Evolutionary conservation across 257 asterid species (phyloP).

Genomic region (Striga asiatica): DNA sequence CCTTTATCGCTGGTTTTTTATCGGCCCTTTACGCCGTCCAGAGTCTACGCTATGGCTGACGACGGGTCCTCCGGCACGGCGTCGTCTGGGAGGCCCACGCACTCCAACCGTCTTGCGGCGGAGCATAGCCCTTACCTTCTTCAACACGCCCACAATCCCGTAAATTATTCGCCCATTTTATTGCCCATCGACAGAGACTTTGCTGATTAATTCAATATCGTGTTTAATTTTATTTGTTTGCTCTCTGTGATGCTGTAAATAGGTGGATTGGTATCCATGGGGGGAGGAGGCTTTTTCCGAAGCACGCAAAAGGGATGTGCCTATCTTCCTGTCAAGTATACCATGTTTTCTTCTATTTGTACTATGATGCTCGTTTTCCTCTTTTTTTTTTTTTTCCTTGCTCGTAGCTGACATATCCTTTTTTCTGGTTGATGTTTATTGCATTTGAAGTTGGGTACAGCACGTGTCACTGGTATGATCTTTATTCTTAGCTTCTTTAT

Average conservation of each 20-base stretch:
- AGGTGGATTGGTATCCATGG: constrained; percentile 99
- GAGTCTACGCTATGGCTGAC: constrained; percentile 51
- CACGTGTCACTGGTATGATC: constrained; percentile 91
- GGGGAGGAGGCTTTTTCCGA: constrained; percentile 86
- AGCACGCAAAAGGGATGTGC: constrained; percentile 80
- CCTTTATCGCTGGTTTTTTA: constrained; percentile 24
- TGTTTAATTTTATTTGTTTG: neutral
- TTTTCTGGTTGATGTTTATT: constrained; percentile 15
- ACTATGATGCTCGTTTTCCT: neutral
- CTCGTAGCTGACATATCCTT: constrained; percentile 1
- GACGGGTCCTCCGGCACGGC: constrained; percentile 30
- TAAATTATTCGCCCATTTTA: constrained; percentile 3
- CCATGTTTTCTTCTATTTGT: neutral
- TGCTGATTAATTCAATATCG: neutral
- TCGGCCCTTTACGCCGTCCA: constrained; percentile 27
- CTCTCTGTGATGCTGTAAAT: constrained; percentile 1
- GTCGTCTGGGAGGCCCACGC: constrained; percentile 32
- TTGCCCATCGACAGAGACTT: neutral
- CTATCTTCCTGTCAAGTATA: constrained; percentile 87
- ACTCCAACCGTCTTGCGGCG: constrained; percentile 66
- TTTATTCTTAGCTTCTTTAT: neutral
- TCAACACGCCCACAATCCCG: constrained; percentile 95
- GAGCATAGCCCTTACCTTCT: constrained; percentile 95
- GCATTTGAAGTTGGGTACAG: constrained; percentile 87
- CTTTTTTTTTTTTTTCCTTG: neutral